Conservation (phyloP, 2,329 filamentous ascomycete species). For the Fusarium globosum region DNA sequence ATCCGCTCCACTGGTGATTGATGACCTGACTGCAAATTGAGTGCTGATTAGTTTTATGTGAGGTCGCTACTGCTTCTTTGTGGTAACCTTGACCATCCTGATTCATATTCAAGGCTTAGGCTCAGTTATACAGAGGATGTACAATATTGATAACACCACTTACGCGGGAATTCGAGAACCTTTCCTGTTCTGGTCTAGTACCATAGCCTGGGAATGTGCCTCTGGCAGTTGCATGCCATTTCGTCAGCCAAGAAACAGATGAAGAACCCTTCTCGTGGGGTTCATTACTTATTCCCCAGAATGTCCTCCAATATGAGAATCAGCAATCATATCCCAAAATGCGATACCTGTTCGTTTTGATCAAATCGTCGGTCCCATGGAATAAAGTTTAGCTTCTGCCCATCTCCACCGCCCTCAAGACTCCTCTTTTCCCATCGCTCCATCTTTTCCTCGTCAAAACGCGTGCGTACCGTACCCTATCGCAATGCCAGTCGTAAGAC, state of each 20-base stretch:
- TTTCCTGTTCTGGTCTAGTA: neutral
- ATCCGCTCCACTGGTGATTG: rapidly evolving
- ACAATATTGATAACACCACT: neutral
- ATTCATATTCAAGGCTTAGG: neutral
- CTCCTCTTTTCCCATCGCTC: constrained; percentile 20
- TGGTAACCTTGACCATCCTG: no score
- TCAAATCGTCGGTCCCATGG: neutral
- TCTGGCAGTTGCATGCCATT: neutral
- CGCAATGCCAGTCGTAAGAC: constrained; percentile 27
- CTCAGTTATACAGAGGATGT: neutral
- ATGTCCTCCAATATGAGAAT: rapidly evolving
- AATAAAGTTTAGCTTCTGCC: neutral
- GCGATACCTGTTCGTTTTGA: neutral
- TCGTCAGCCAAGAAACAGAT: neutral
- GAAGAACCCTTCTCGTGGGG: neutral
- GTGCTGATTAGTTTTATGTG: rapidly evolving
- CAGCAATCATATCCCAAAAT: rapidly evolving
- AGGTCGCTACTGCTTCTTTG: neutral
- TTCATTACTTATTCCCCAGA: rapidly evolving
- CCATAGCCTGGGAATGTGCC: neutral
- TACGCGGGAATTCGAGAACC: neutral
- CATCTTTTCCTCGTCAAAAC: constrained; percentile 1
- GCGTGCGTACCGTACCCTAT: constrained; percentile 9
- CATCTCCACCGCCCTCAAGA: neutral
- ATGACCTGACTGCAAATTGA: rapidly evolving